Evolutionary conservation across 768 basidiomycete genomes (phyloP).

Genomic region (Tubosaeta brunneosetosa): DNA sequence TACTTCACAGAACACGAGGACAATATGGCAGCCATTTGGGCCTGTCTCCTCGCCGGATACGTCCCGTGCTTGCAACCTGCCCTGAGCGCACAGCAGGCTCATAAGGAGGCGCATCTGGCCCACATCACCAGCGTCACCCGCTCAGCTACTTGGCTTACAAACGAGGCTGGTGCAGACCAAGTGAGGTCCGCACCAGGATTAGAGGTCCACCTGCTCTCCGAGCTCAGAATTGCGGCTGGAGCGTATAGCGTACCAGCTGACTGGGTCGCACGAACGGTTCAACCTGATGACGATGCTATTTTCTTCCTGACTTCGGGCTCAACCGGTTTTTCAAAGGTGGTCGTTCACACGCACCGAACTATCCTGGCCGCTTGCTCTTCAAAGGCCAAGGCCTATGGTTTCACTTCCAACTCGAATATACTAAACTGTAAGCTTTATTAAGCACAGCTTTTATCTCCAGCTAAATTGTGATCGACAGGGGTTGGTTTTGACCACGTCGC

Average conservation of each 20-base stretch:
- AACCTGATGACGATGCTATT: conserved; percentile 27
- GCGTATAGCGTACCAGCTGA: conserved; percentile 2
- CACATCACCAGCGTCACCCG: conserved; percentile 23
- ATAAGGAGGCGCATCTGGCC: conserved; percentile 26
- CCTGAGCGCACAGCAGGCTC: conserved; percentile 30
- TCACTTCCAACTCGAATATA: conserved; percentile 28
- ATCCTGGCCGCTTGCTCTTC: conserved; percentile 30
- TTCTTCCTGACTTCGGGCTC: conserved; percentile 38
- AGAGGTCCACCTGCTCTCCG: conserved; percentile 25
- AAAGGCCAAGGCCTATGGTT: conserved; percentile 30
- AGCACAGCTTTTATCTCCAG: not conserved
- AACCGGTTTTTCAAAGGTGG: conserved; percentile 39
- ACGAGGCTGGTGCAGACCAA: conserved; percentile 22
- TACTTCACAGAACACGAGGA: conserved; percentile 32
- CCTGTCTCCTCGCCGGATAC: conserved; percentile 28
- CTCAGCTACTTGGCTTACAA: conserved; percentile 23
- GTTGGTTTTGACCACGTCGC: conserved; percentile 43
- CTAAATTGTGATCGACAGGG: conserved; percentile 14
- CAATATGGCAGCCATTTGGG: conserved; percentile 32
- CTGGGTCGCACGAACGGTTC: conserved; percentile 11
- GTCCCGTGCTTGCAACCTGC: conserved; percentile 32
- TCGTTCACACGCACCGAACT: conserved; percentile 34
- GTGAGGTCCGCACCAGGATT: conserved; percentile 14
- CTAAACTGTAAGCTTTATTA: conserved; percentile 31
- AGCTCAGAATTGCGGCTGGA: conserved; percentile 18